Base-by-base conservation (phyloP, 148 eudicot genomes). In the Polygonum maritimum region DNA sequence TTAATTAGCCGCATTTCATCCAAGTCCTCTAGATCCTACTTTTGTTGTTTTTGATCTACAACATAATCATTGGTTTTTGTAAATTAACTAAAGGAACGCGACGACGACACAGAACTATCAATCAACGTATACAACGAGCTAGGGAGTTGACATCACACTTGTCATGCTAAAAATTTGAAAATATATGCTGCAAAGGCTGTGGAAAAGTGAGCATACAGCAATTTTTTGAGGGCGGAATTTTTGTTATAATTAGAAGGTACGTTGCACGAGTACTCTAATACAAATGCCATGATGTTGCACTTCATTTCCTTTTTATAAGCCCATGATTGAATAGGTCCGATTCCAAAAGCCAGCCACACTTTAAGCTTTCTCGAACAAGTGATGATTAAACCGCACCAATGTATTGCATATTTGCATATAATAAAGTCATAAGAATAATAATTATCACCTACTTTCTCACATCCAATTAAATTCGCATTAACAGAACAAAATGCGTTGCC, bases 101-200 rank as follows among this genome's bases (percentile, higher is more conserved):
- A n/a, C n/a, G n/a, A n/a, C n/a, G n/a, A n/a, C n/a, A n/a, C n/a
- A n/a, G n/a, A n/a, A n/a, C n/a, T n/a, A 70, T 48, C 21, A n/a
- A 41, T 67, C 71, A 49, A 77, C 69, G 15, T 77, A 78, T 62
- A 63, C 65, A 70, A 57, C 36, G 73, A 84, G 31, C 31, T 26
- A 26, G 77, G 81, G 79, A 83, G 98, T 96, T 94, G 89, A 16
- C 76, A 38, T 12, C 71, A 51, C 47, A 10, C 35, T n/a, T 10
- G 31, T 76, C 9, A 7, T 6, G 0, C 31, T 26, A 0, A 26
- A 26, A 26, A 26, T 26, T 26, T 26, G 31, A 26, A 26, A 26
- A 26, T 26, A 26, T 26, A 26, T 26, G 52, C 11, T 48, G 52
- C 52, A 0, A n/a, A n/a, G n/a, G n/a, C n/a, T n/a, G n/a, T n/a